A percentile compares a stretch with the other conserved stretches of the same genome.
phyloP scores from a whole-genome alignment of 805 yeast genomes.

The Kluyveromyces starmeri region DNA sequence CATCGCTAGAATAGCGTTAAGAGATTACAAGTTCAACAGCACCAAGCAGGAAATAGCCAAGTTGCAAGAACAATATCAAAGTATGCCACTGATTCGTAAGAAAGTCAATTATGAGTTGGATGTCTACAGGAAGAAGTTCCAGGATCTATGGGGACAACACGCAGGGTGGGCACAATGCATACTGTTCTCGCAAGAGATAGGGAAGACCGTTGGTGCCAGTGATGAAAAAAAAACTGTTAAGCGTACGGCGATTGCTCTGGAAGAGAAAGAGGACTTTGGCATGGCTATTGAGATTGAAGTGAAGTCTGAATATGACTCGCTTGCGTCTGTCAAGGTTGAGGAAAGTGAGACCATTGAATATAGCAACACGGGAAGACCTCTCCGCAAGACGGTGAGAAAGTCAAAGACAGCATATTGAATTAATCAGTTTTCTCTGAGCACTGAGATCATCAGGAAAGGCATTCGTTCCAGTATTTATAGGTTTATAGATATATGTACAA shows the following conservation, averaged over 20 bases:
- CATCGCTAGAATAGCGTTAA: constrained; percentile 77
- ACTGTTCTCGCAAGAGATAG: constrained; percentile 78
- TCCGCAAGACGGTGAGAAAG: constrained; percentile 6
- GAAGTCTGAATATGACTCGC: constrained; percentile 5
- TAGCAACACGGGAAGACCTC: constrained; percentile 23
- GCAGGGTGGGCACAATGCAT: constrained; percentile 99
- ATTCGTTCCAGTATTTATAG: too few relatives aligned
- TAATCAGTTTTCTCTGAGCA: too few relatives aligned
- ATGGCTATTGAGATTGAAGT: constrained; percentile 5
- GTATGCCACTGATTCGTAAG: constrained; percentile 23
- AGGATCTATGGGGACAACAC: constrained; percentile 70
- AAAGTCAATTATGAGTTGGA: constrained; percentile 30
- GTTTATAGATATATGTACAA: too few relatives aligned
- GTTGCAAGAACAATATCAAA: constrained; percentile 20
- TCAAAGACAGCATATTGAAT: constrained; percentile 3
- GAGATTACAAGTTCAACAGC: constrained; percentile 56
- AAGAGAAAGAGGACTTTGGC: constrained; percentile 3
- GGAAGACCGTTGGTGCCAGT: constrained; percentile 61
- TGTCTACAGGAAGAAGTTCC: constrained; percentile 50
- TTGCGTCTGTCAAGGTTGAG: constrained; percentile 9
- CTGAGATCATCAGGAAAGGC: too few relatives aligned
- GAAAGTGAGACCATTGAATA: constrained; percentile 15
- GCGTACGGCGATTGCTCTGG: constrained; percentile 10
- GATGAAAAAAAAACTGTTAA: constrained; percentile 18
- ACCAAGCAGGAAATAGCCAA: constrained; percentile 25